Evolutionary conservation across 2,329 filamentous ascomycete genomes (phyloP).

Genomic region (Neonectria magnoliae): DNA sequence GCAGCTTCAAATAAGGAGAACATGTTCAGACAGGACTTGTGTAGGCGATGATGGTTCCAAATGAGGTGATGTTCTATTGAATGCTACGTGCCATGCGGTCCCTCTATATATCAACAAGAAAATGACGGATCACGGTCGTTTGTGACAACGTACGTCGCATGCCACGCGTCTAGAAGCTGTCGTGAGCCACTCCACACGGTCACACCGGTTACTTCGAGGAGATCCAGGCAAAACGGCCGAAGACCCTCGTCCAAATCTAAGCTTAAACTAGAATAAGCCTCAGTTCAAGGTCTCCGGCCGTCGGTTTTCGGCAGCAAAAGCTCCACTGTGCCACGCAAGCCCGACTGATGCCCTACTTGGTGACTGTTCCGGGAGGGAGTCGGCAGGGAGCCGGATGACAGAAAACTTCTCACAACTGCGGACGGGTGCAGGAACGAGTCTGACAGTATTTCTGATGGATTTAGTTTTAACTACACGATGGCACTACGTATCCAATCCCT

Average conservation of each 20-base stretch:
- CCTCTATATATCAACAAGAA: neutral
- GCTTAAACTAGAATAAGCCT: neutral
- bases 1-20: conserved; percentile 7
- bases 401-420: neutral
- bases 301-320: neutral
- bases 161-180: neutral
- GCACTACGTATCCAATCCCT: neutral
- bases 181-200: neutral
- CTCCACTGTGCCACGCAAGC: neutral
- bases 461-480: neutral
- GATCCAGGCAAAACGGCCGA: neutral
- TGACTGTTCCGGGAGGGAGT: neutral
- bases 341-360: neutral
- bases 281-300: neutral
- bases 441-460: neutral
- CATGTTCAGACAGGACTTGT: neutral
- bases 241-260: neutral
- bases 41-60: neutral
- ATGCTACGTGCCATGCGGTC: neutral
- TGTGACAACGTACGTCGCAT: neutral
- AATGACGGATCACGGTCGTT: neutral
- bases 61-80: neutral
- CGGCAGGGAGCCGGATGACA: neutral
- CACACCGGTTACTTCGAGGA: neutral
- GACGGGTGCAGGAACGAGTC: neutral